A percentile compares a stretch with the other conserved stretches of the same genome.
Evolutionary conservation across 306 rosid species (phyloP).

Genomic region (Dicorynia guianensis): DNA sequence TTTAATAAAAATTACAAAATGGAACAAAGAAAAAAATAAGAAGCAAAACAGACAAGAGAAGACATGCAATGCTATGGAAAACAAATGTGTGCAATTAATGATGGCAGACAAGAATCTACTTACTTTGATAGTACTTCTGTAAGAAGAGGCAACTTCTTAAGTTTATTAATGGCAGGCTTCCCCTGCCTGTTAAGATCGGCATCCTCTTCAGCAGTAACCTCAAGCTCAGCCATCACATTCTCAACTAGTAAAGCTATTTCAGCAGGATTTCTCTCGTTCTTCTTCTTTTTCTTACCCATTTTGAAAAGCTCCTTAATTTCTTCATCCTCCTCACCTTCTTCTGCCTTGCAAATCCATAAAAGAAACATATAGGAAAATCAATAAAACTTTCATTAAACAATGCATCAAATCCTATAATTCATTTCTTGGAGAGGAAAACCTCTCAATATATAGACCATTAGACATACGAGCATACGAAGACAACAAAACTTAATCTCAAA

Average conservation of each 20-base stretch:
- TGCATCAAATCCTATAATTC: conserved; percentile 1
- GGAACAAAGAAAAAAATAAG: neutral
- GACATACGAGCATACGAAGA: neutral
- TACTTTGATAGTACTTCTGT: conserved; percentile 81
- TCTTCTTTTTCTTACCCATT: conserved; percentile 75
- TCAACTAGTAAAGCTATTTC: conserved; percentile 77
- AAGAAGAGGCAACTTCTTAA: conserved; percentile 72
- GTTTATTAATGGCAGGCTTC: conserved; percentile 76
- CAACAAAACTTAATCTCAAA: neutral
- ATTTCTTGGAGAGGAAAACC: neutral
- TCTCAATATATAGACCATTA: neutral
- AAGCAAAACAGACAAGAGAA: neutral
- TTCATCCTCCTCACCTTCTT: conserved; percentile 75
- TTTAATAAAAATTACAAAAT: neutral
- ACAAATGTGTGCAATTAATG: neutral
- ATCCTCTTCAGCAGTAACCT: conserved; percentile 82
- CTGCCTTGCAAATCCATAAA: conserved; percentile 57
- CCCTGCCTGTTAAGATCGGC: conserved; percentile 75
- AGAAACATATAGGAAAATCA: neutral
- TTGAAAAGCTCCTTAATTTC: conserved; percentile 68
- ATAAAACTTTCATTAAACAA: conserved; percentile 11
- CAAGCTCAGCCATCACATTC: conserved; percentile 84
- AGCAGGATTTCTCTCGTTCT: conserved; percentile 73
- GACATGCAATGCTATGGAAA: neutral
- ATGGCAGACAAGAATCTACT: conserved; percentile 30